Percentiles rank a stretch among this genome's conserved stretches.
phyloP scores from a whole-genome alignment of 2,329 filamentous ascomycete species.

The Fusarium lyarnte region DNA sequence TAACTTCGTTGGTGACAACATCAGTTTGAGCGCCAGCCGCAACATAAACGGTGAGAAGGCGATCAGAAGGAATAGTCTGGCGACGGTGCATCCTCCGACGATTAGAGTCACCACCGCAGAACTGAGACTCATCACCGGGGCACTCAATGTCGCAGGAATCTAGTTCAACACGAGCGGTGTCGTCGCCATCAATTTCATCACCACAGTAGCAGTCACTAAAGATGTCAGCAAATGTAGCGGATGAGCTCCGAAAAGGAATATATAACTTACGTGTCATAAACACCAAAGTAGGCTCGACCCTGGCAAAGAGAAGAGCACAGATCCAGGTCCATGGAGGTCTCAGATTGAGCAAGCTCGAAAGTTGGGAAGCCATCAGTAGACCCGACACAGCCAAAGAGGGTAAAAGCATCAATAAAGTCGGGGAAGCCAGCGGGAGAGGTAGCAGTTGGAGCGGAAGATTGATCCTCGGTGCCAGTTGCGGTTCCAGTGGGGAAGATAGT shows the following conservation, averaged over 20 bases:
- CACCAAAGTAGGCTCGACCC: conserved; percentile 41
- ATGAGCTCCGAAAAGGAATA: fast-evolving
- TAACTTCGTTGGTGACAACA: neutral
- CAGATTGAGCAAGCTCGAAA: conserved; percentile 30
- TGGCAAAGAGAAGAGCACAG: conserved; percentile 40
- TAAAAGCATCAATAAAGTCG: conserved; percentile 28
- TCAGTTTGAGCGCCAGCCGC: neutral
- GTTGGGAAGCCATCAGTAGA: conserved; percentile 36
- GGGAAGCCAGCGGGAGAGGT: conserved; percentile 33
- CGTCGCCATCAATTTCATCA: conserved; percentile 11
- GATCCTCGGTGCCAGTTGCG: conserved; percentile 35
- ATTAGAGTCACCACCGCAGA: conserved; percentile 35
- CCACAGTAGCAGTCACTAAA: conserved; percentile 38
- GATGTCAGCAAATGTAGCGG: neutral
- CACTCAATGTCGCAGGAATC: conserved; percentile 31
- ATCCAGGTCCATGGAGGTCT: conserved; percentile 38
- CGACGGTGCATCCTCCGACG: conserved; percentile 25
- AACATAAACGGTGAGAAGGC: conserved; percentile 39
- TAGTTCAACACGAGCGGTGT: conserved; percentile 3
- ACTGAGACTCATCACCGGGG: conserved; percentile 32
- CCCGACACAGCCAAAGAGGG: conserved; percentile 41
- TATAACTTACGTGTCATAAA: conserved; percentile 31
- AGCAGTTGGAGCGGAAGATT: conserved; percentile 39
- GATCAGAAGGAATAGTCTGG: conserved; percentile 30
- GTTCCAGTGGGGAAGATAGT: conserved; percentile 3